Evolutionary conservation across 495 filamentous ascomycete genomes (phyloP), one percentile per base, ranked within the genome.

Genomic region (Xylaria curta): DNA sequence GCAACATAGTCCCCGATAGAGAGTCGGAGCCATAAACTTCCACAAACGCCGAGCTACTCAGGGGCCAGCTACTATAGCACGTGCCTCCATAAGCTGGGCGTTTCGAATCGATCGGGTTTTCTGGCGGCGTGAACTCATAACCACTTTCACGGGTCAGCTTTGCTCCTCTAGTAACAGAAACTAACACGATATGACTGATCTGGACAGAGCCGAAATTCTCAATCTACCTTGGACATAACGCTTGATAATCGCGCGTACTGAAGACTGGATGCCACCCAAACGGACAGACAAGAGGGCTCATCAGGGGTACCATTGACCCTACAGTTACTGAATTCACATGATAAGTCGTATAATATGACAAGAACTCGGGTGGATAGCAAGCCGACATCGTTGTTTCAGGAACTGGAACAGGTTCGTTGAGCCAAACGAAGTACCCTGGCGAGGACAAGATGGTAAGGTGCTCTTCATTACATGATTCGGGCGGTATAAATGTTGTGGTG

Each of bases 301-400:
- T 76, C 31, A 62, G 58, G 53, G 63, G 75, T 28, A 68, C 74
- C 44, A 9, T 40, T 67, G 44, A 75, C 53, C 40, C 75, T 38
- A 47, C 72, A 28, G 17, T 66, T 62, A 58, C 53, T 31, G 68
- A 44, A 54, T 70, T 64, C 17, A 53, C 13, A 44, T 64, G 59
- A 28, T 64, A 70, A 0, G 58, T 42, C 46, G 42, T 53, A 49
- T 70, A 70, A 33, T 70, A 62, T 58, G 62, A n/a, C 44, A 76
- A 60, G 61, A 72, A 77, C 70, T 78, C 75, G 59, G 66, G 67
- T 58, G 76, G 75, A 72, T 78, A 78, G 58, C 76, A 78, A 21
- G 66, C 73, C 1, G 68, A 61, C 6, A 78, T 13, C 12, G 75
- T 77, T 4, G 68, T 74, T 6, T 73, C 75, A 3, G 76, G 66